Percentiles rank a stretch among this genome's conserved stretches.
phyloP scores from a whole-genome alignment of 805 yeast species.

The Barnettozyma botsteinii region DNA sequence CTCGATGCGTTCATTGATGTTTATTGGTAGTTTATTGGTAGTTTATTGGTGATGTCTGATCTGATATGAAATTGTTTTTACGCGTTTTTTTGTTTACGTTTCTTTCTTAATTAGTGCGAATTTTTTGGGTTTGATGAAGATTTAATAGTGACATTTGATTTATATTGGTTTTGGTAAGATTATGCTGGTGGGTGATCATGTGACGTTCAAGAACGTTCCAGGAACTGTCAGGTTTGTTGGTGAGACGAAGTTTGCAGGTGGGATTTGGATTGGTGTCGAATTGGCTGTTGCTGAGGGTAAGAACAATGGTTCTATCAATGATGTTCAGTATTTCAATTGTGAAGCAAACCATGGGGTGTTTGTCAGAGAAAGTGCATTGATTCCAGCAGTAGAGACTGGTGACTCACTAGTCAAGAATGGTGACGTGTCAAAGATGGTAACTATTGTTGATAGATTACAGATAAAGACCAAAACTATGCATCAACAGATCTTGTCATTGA shows the following conservation, averaged over 20 bases:
- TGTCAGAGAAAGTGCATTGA: conserved; percentile 36
- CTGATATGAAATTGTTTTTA: neutral
- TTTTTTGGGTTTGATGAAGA: too few species aligned
- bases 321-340: conserved; percentile 51
- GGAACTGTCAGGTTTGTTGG: conserved; percentile 52
- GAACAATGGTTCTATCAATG: conserved; percentile 72
- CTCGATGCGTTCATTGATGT: conserved; percentile 2
- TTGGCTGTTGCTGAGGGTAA: conserved; percentile 73
- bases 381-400: neutral
- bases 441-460: conserved; percentile 41
- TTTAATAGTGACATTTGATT: too few species aligned
- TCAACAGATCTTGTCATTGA: conserved; percentile 27
- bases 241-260: conserved; percentile 50
- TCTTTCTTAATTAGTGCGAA: neutral
- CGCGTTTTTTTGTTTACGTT: neutral
- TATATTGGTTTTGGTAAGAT: neutral
- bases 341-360: conserved; percentile 49
- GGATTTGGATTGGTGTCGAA: conserved; percentile 78
- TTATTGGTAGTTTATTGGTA: neutral
- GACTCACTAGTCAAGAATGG: too few species aligned
- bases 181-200: conserved; percentile 14
- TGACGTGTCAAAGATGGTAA: conserved; percentile 17
- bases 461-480: conserved; percentile 35
- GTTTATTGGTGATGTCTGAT: neutral
- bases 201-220: conserved; percentile 14